Evolutionary conservation across 1,139 yeast genomes (phyloP), one percentile per base, ranked within the genome.

Genomic region (Zygoascus meyerae): DNA sequence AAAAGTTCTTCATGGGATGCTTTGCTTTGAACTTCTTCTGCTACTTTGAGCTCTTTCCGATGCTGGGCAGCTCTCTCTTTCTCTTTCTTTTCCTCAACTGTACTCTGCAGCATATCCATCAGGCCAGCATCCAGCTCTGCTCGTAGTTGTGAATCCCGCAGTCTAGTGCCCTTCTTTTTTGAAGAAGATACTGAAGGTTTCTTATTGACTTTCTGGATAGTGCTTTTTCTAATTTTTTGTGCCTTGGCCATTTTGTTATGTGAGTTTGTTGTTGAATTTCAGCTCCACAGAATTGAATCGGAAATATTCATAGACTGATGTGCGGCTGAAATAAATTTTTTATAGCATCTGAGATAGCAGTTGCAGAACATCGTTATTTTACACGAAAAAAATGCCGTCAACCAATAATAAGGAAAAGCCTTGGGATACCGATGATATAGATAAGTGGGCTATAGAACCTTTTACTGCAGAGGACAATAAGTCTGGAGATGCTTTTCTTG

Each of bases 391-490:
- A 42, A 90, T 92, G 97, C 89, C 85, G 31, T 87, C 96, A 2
- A 85, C 95, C 48, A 92, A 90, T 66, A 86, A 90, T 66, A 84
- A 81, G 64, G 97, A 90, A 60, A 92, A 92, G 67, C 97, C 97
- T 47, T 90, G 98, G 97, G 97, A 92, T 64, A 89, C 96, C 11
- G 87, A 86, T 26, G 97, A 89, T 59, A 83, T 92, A 53, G 96
- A 92, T 63, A 90, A 92, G 65, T 92, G 99, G 99, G 72, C 77
- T 55, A 73, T 82, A 38, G 95, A 89, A 34, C 95, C 89, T 52
- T 92, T 92, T 72, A 84, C 77, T 58, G 89, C 89, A 1, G 97
- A 87, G 60, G 95, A 92, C 63, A 86, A 89, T 62, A 80, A 78
- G 3, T 78, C 90, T 8, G 97, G 97, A 0, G 75, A 77, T 47